A percentile compares a stretch with the other conserved stretches of the same genome.
Evolutionary conservation across 2,329 filamentous ascomycete species (phyloP).

Genomic region (Aphanoascus verrucosus): DNA sequence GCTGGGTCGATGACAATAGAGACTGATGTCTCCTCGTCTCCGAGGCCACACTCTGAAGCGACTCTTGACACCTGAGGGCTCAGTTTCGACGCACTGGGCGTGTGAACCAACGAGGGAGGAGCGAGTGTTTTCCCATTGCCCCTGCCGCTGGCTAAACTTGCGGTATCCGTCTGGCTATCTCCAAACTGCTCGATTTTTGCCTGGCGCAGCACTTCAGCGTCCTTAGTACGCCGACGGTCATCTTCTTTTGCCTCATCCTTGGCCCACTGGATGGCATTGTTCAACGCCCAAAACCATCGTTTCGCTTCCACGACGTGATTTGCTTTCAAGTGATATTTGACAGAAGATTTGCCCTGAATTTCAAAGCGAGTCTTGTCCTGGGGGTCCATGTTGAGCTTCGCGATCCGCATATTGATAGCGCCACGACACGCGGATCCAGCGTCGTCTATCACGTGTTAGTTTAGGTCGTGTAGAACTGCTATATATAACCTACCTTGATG

Average conservation of each 20-base stretch:
- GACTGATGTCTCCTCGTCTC: slow-evolving; percentile 44
- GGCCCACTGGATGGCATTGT: slow-evolving; percentile 96
- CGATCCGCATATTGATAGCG: slow-evolving; percentile 98
- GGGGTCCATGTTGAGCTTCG: slow-evolving; percentile 85
- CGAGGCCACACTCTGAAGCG: slow-evolving; percentile 38
- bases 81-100: slow-evolving; percentile 35
- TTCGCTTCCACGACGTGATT: slow-evolving; percentile 98
- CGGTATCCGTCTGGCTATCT: slow-evolving; percentile 34
- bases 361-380: slow-evolving; percentile 98
- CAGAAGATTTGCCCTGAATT: slow-evolving; percentile 93
- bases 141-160: slow-evolving; percentile 23
- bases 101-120: slow-evolving; percentile 25
- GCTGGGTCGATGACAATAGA: slow-evolving; percentile 47
- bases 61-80: slow-evolving; percentile 41
- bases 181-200: slow-evolving; percentile 65
- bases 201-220: slow-evolving; percentile 63
- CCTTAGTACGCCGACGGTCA: slow-evolving; percentile 61
- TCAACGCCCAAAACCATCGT: slow-evolving; percentile 96
- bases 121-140: slow-evolving; percentile 30
- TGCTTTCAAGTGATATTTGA: slow-evolving; percentile 95
- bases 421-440: slow-evolving; percentile 91
- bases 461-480: neutral
- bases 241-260: slow-evolving; percentile 96
- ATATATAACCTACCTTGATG: slow-evolving; percentile 53
- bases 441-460: slow-evolving; percentile 52